These are phyloP conservation scores for Hepatocystis sp. DNA, from an alignment of 169 alveolate species.

Conservation along the genomic window DNA sequence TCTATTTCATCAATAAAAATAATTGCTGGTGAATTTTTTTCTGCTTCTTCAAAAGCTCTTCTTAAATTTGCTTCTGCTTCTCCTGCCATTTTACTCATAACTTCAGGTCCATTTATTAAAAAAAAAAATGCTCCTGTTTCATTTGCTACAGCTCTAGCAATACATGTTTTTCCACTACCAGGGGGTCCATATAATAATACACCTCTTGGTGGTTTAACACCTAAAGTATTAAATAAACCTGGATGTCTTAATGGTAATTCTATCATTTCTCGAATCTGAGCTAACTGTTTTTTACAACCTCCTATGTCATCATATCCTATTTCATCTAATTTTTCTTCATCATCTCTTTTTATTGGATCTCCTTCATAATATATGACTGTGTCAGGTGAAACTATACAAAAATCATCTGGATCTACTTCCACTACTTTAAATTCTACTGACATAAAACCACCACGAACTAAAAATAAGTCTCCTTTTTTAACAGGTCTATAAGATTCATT, in stretches of 20 bases:
- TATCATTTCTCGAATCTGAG: slow-evolving; percentile 98
- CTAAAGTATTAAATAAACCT: slow-evolving; percentile 98
- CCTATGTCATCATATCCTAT: slow-evolving; percentile 99
- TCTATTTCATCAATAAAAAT: slow-evolving; percentile 99
- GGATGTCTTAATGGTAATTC: slow-evolving; percentile 99
- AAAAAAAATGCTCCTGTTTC: slow-evolving; percentile 98
- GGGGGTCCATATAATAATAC: slow-evolving; percentile 99
- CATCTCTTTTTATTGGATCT: slow-evolving; percentile 99
- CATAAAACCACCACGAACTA: slow-evolving; percentile 99
- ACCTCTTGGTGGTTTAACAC: slow-evolving; percentile 99
- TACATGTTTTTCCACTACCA: slow-evolving; percentile 99
- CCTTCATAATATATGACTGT: slow-evolving; percentile 96
- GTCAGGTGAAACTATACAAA: slow-evolving; percentile 99
- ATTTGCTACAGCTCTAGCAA: slow-evolving; percentile 99
- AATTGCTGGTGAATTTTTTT: slow-evolving; percentile 99
- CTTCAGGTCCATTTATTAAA: slow-evolving; percentile 97
- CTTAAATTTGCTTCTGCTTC: slow-evolving; percentile 99
- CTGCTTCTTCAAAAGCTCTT: slow-evolving; percentile 97
- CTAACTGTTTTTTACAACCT: slow-evolving; percentile 99
- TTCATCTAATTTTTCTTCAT: slow-evolving; percentile 99
- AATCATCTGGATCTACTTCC: slow-evolving; percentile 99
- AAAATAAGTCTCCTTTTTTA: slow-evolving; percentile 98
- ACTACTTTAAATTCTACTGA: slow-evolving; percentile 99
- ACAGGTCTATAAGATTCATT: slow-evolving; percentile 99
- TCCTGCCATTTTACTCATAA: slow-evolving; percentile 99